These are phyloP conservation scores for Extremus antarcticus DNA, from an alignment of 495 filamentous ascomycete species.

Conservation along the genomic window DNA sequence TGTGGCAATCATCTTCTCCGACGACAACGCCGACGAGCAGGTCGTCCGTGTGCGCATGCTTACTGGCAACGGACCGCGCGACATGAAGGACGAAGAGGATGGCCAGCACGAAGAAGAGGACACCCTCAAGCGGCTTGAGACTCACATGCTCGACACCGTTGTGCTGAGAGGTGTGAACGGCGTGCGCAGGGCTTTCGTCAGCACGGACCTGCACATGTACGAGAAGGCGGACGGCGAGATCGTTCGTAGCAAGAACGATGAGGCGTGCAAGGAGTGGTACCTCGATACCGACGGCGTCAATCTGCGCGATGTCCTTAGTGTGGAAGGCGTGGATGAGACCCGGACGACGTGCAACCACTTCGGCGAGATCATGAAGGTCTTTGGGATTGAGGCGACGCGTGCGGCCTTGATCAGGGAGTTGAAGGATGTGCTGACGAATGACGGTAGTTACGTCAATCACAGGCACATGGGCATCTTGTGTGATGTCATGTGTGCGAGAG, in stretches of 20 bases:
- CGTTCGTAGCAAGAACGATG: conserved; percentile 54
- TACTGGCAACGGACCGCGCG: conserved; percentile 39
- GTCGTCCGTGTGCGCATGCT: conserved; percentile 88
- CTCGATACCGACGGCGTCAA: conserved; percentile 87
- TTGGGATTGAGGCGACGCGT: conserved; percentile 92
- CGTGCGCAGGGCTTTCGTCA: conserved; percentile 85
- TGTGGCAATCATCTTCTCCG: conserved; percentile 88
- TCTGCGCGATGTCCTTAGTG: conserved; percentile 66
- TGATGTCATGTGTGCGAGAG: conserved; percentile 95
- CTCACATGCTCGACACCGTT: conserved; percentile 79
- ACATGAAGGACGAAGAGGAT: conserved; percentile 53
- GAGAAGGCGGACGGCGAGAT: conserved; percentile 56
- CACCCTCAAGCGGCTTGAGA: conserved; percentile 79
- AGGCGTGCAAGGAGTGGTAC: conserved; percentile 78
- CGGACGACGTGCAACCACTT: conserved; percentile 92
- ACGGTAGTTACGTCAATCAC: conserved; percentile 98
- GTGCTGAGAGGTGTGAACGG: conserved; percentile 82
- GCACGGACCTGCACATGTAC: conserved; percentile 57
- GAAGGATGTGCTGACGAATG: conserved; percentile 83
- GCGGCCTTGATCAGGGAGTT: conserved; percentile 76
- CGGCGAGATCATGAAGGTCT: conserved; percentile 81
- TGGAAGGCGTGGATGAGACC: conserved; percentile 81
- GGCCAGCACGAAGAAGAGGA: conserved; percentile 71
- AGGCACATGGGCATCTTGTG: conserved; percentile 92
- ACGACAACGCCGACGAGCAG: conserved; percentile 94